Evolutionary conservation across 2,329 filamentous ascomycete genomes (phyloP).

Genomic region (Chalaropsis ovoidea): DNA sequence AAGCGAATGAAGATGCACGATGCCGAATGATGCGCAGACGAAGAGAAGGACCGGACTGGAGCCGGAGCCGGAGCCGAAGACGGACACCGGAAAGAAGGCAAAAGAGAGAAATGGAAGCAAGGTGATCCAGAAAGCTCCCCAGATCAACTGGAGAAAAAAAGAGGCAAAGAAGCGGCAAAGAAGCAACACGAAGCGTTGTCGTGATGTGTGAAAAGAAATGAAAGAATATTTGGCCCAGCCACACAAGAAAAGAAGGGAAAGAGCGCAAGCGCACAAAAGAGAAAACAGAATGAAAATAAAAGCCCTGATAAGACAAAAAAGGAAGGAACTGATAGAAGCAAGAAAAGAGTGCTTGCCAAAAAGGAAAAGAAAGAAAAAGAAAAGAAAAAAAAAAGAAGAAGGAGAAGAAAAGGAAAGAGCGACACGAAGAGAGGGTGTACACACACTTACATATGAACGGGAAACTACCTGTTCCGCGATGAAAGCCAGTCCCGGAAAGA

Average conservation of each 20-base stretch:
- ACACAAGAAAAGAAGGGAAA: slow-evolving; percentile 12
- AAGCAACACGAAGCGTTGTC: no score
- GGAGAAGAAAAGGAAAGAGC: not conserved
- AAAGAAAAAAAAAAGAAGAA: slow-evolving; percentile 9
- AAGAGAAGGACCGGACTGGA: not conserved
- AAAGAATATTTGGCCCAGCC: not conserved
- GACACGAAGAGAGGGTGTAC: not conserved
- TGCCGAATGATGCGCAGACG: slow-evolving; percentile 2
- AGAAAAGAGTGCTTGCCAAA: slow-evolving; percentile 11
- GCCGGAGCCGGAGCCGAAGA: not conserved
- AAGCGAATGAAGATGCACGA: slow-evolving; percentile 19
- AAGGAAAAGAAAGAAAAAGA: slow-evolving; percentile 15
- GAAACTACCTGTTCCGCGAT: not conserved
- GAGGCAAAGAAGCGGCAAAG: no score
- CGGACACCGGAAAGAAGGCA: not conserved
- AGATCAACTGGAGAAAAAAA: not conserved
- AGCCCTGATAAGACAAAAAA: not conserved
- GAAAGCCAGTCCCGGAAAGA: no score
- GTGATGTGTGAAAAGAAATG: no score
- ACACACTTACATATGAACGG: not conserved
- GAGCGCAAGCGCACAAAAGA: slow-evolving; percentile 14
- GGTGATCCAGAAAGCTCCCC: no score
- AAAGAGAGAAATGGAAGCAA: slow-evolving; percentile 8
- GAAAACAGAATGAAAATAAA: slow-evolving; percentile 4
- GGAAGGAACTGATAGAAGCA: slow-evolving; percentile 12